Evolutionary conservation across 192 early-diverging fungal genomes (phyloP), one percentile per base, ranked within the genome.

Genomic region (Podochytrium sp.): DNA sequence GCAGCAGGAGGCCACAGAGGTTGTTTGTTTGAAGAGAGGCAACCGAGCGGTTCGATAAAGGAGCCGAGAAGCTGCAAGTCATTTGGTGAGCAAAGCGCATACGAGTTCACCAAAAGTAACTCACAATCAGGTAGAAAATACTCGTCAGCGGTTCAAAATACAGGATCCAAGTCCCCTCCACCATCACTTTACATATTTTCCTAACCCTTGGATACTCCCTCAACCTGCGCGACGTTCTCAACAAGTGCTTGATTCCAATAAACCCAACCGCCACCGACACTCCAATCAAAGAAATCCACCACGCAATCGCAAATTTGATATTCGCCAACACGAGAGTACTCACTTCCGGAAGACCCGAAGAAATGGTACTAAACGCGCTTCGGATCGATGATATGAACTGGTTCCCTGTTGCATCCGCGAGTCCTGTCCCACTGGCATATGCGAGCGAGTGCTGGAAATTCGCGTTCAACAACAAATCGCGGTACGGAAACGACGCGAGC

Each of bases 401-500:
- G 29, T 42, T 61, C 27, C 75, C 75, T 1, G 59, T 5, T 5
- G 40, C 41, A 58, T 75, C 74, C 2, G 41, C 37, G 6, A 23
- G 23, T 27, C 74, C 74, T 43, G 23, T 52, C 23, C 34, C 12
- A 14, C 20, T 18, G 2, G 55, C 38, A 42, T 57, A 75, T 60
- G 34, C 4, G 2, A 75, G 42, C 29, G 65, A 76, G 32, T 33
- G 10, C 42, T 77, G 76, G 59, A 77, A 77, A 23, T 60, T 23
- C 25, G 25, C 3, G 76, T 77, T 71, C 43, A 60, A 32, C 40
- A 74, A 67, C 27, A 95, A 76, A 69, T 95, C 93, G 37, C 91
- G 86, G 16, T 92, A 80, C 7, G 92, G 92, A 52, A 92, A 95
- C 7, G 91, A 90, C 51, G 92, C 74, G 0, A 95, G 78, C 81